These are phyloP conservation scores for Fusarium tricinctum DNA, from an alignment of 2,329 filamentous ascomycete genomes.

Conservation along the genomic window DNA sequence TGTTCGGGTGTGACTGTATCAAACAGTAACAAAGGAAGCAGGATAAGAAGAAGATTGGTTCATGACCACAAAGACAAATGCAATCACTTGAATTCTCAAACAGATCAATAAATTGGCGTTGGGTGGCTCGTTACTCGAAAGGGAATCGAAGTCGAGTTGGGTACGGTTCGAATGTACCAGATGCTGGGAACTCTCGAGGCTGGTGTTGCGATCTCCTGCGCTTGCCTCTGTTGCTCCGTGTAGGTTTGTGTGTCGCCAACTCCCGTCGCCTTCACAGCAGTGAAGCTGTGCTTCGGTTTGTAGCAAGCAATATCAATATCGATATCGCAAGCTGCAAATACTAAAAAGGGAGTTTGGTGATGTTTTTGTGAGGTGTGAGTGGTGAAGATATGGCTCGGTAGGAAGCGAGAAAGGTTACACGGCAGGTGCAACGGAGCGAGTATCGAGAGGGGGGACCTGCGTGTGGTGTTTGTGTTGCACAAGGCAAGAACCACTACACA, in stretches of 20 bases:
- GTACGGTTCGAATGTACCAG: background rate
- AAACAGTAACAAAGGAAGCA: slow-evolving; percentile 32
- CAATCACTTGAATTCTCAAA: slow-evolving; percentile 2
- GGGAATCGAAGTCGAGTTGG: background rate
- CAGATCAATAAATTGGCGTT: background rate
- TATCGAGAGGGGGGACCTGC: slow-evolving; percentile 25
- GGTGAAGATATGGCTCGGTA: slow-evolving; percentile 18
- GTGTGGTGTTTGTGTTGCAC: slow-evolving; percentile 37
- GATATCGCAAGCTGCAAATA: slow-evolving; percentile 32
- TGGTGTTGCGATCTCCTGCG: slow-evolving; percentile 16
- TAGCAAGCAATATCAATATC: slow-evolving; percentile 22
- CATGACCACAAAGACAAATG: slow-evolving; percentile 31
- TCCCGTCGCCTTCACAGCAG: slow-evolving; percentile 21
- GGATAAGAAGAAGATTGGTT: slow-evolving; percentile 12
- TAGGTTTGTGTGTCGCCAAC: slow-evolving; percentile 17
- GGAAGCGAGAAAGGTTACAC: slow-evolving; percentile 29
- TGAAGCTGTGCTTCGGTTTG: slow-evolving; percentile 33
- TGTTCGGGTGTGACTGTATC: slow-evolving; percentile 43
- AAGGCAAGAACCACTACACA: slow-evolving; percentile 36
- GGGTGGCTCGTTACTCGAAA: slow-evolving; percentile 5
- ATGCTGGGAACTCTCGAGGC: slow-evolving; percentile 7
- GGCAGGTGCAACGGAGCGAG: slow-evolving; percentile 44
- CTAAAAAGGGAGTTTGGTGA: slow-evolving; percentile 24
- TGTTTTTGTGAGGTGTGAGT: slow-evolving; percentile 40
- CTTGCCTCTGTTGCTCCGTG: slow-evolving; percentile 6